A percentile compares a stretch with the other conserved stretches of the same genome.
Conservation (phyloP, 1,284 basidiomycete genomes). For the Leccinum angustisporum region DNA sequence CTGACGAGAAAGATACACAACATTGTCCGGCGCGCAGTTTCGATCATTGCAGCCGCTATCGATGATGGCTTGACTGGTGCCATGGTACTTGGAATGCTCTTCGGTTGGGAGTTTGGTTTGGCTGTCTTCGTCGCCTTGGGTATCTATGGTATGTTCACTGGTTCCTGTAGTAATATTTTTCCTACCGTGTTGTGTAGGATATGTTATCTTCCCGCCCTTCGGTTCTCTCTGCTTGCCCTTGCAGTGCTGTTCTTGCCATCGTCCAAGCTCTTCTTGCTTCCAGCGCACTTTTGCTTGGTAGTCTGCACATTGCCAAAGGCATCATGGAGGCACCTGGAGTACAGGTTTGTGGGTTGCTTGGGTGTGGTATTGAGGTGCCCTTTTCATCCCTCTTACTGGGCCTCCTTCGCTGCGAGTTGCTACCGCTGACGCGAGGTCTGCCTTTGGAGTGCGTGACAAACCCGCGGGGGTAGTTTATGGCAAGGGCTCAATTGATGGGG, state of each 20-base stretch:
- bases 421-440: constrained; percentile 14
- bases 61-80: constrained; percentile 75
- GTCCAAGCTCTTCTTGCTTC: constrained; percentile 81
- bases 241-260: constrained; percentile 62
- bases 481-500: constrained; percentile 69
- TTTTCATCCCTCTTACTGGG: constrained; percentile 27
- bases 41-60: constrained; percentile 75
- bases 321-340: constrained; percentile 33
- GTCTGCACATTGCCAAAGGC: constrained; percentile 36
- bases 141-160: constrained; percentile 57
- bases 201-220: constrained; percentile 11
- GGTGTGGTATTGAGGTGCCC: constrained; percentile 33
- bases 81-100: constrained; percentile 60
- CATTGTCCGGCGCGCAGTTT: constrained; percentile 65
- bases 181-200: constrained; percentile 10
- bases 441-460: constrained; percentile 74
- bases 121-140: constrained; percentile 78
- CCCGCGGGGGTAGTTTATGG: constrained; percentile 83
- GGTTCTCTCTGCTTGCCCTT: constrained; percentile 8
- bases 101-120: constrained; percentile 68
- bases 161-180: neutral
- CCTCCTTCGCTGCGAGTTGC: constrained; percentile 22
- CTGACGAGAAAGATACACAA: too few species aligned
- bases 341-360: constrained; percentile 30
- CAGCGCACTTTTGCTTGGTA: constrained; percentile 74